Evolutionary conservation across 1,139 yeast species (phyloP).

Genomic region (Suhomyces ambrosiae): DNA sequence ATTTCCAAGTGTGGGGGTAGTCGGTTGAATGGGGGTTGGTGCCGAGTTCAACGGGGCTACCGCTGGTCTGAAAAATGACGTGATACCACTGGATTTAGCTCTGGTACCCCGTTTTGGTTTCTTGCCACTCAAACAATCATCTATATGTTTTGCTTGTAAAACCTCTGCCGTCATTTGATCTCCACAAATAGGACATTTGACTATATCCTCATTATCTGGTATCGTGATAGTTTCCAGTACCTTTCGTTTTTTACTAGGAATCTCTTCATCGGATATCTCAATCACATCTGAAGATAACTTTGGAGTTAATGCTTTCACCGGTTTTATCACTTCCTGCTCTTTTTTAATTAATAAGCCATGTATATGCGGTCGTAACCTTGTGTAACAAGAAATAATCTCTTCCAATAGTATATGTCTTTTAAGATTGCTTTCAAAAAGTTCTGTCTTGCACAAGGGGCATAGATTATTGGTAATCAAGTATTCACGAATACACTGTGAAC

Average conservation of each 20-base stretch:
- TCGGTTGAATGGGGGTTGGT: slow-evolving; percentile 9
- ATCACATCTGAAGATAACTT: slow-evolving; percentile 19
- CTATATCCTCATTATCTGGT: slow-evolving; percentile 31
- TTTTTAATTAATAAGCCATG: slow-evolving; percentile 23
- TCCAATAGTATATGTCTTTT: slow-evolving; percentile 72
- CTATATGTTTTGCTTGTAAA: slow-evolving; percentile 71
- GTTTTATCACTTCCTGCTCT: neutral
- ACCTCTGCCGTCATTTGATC: slow-evolving; percentile 55
- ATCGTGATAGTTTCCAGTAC: slow-evolving; percentile 11
- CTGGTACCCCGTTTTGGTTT: slow-evolving; percentile 13
- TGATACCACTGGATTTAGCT: slow-evolving; percentile 23
- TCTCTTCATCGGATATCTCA: slow-evolving; percentile 20
- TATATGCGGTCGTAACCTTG: slow-evolving; percentile 43
- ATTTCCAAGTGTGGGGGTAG: slow-evolving; percentile 21
- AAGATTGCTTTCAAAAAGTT: slow-evolving; percentile 70
- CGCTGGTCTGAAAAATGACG: slow-evolving; percentile 37
- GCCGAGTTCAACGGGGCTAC: slow-evolving; percentile 4
- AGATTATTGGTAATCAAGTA: slow-evolving; percentile 57
- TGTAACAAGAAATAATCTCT: slow-evolving; percentile 64
- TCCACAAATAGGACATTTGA: slow-evolving; percentile 73
- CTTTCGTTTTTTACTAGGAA: slow-evolving; percentile 12
- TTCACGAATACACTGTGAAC: slow-evolving; percentile 85
- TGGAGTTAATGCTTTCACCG: neutral
- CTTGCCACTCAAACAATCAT: slow-evolving; percentile 55
- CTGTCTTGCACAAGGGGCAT: slow-evolving; percentile 82